These are phyloP conservation scores for Acer yangbiense DNA, from an alignment of 345 rosid genomes.

Conservation along the genomic window DNA sequence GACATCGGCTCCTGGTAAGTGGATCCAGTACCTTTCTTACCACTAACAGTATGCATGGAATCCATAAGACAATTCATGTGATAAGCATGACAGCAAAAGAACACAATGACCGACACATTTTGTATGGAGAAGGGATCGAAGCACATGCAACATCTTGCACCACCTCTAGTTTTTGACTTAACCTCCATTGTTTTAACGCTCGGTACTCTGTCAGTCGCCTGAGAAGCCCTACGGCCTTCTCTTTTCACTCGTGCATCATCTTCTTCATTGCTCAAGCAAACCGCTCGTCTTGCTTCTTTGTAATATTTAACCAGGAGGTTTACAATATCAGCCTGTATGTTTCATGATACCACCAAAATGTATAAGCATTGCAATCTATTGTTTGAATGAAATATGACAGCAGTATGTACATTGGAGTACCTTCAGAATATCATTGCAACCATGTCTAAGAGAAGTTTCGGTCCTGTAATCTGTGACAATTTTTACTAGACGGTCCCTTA, in stretches of 20 bases:
- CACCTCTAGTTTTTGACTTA: conserved; percentile 87
- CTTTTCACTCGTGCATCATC: conserved; percentile 60
- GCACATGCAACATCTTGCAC: conserved; percentile 93
- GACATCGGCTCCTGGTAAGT: conserved; percentile 32
- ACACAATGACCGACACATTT: conserved; percentile 68
- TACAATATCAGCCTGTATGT: conserved; percentile 81
- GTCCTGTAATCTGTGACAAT: conserved; percentile 97
- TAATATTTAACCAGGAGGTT: conserved; percentile 86
- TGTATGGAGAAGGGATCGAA: conserved; percentile 86
- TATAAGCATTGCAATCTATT: conserved; percentile 11
- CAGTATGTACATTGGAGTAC: conserved; percentile 33
- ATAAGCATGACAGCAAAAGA: conserved; percentile 97
- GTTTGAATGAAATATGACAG: background rate
- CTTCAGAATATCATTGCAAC: conserved; percentile 97
- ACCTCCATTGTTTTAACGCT: conserved; percentile 62
- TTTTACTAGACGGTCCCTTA: conserved; percentile 91
- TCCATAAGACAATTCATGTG: conserved; percentile 84
- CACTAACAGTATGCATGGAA: conserved; percentile 56
- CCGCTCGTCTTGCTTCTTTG: conserved; percentile 83
- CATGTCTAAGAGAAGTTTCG: conserved; percentile 96
- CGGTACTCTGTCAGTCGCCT: conserved; percentile 42
- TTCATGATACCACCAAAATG: conserved; percentile 21
- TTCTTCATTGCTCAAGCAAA: conserved; percentile 71
- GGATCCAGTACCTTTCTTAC: conserved; percentile 38
- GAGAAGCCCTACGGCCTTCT: conserved; percentile 49